Conservation (phyloP, 2,329 filamentous ascomycete genomes). For the Trichoderma simmonsii region DNA sequence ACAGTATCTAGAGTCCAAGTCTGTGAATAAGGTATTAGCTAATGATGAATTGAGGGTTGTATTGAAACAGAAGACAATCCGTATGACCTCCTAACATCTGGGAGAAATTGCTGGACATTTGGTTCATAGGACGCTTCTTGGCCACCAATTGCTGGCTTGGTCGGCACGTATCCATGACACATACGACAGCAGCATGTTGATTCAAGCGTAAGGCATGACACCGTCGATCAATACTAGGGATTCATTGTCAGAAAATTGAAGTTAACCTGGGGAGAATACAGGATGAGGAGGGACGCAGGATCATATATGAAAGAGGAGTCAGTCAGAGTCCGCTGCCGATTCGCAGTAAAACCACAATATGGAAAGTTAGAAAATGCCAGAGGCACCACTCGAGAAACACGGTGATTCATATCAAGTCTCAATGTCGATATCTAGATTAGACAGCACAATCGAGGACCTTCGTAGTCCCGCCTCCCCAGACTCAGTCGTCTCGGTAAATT, state of each 20-base stretch:
- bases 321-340: too few relatives aligned
- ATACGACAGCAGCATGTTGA: not conserved
- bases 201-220: not conserved
- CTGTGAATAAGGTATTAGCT: not conserved
- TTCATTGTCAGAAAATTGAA: not conserved
- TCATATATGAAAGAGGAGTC: not conserved
- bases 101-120: not conserved
- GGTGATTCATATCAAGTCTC: not conserved
- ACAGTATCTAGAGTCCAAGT: not conserved
- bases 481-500: not conserved
- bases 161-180: not conserved
- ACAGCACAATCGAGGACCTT: not conserved
- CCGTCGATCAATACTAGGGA: not conserved
- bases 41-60: not conserved
- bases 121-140: not conserved
- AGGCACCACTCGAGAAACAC: not conserved
- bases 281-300: not conserved
- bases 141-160: not conserved
- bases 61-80: not conserved
- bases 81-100: not conserved
- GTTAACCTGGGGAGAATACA: not conserved
- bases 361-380: not conserved
- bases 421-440: not conserved
- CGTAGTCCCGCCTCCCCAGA: not conserved
- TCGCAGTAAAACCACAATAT: too few relatives aligned